Percentiles rank a stretch among this genome's conserved stretches.
Conservation (phyloP, 164 flowering plant genomes). For the Umbilicus rupestris region DNA sequence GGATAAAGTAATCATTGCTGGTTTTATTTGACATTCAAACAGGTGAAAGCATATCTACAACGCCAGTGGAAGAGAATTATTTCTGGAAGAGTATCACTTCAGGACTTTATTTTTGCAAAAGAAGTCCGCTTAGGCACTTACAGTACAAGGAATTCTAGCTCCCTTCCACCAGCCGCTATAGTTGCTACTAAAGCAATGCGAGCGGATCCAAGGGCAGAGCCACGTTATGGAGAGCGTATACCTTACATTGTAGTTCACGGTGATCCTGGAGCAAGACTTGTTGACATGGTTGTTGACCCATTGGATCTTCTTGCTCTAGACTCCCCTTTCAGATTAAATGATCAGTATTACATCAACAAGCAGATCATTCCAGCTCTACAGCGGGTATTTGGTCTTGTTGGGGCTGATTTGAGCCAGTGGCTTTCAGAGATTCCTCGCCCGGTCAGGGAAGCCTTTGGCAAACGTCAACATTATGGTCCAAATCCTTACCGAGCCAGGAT, state of each 20-base stretch:
- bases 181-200: constrained; percentile 89
- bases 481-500: constrained; percentile 55
- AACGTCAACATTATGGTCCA: constrained; percentile 24
- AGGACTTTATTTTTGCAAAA: constrained; percentile 92
- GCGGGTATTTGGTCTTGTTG: constrained; percentile 81
- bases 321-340: constrained; percentile 76
- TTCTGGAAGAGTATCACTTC: constrained; percentile 67
- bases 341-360: constrained; percentile 73
- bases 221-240: constrained; percentile 79
- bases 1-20: too few species aligned
- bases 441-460: constrained; percentile 36
- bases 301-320: constrained; percentile 57
- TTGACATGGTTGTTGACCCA: constrained; percentile 90
- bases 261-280: constrained; percentile 84
- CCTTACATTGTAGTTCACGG: constrained; percentile 90
- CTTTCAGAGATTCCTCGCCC: constrained; percentile 80
- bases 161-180: constrained; percentile 91
- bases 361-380: constrained; percentile 93
- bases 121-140: constrained; percentile 94
- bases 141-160: constrained; percentile 45
- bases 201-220: constrained; percentile 90
- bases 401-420: constrained; percentile 76
- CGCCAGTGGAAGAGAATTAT: constrained; percentile 82
- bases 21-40: constrained; percentile 7
- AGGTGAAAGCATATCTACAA: constrained; percentile 66